A percentile compares a stretch with the other conserved stretches of the same genome.
phyloP scores from a whole-genome alignment of 257 asterid genomes.

The Galeopsis tetrahit region DNA sequence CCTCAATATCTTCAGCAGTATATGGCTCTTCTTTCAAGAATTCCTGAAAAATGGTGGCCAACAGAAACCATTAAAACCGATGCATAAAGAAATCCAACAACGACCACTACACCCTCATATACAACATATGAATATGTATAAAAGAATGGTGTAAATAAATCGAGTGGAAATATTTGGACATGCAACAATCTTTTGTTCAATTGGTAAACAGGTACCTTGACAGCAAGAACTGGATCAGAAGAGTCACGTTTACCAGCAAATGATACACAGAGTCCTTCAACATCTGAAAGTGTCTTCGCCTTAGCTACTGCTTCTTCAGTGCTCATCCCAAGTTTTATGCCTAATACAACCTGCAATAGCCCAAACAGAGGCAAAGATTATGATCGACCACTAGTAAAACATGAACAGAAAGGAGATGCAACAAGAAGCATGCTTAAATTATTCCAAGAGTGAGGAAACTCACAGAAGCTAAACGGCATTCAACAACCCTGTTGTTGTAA shows the following conservation, averaged over 20 bases:
- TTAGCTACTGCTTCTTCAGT: constrained; percentile 68
- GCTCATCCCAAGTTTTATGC: constrained; percentile 81
- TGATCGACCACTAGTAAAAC: constrained; percentile 12
- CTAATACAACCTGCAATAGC: constrained; percentile 72
- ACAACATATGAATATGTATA: not conserved
- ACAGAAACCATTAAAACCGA: not conserved
- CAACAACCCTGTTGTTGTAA: constrained; percentile 94
- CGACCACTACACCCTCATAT: not conserved
- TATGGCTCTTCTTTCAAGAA: constrained; percentile 78
- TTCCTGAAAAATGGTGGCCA: constrained; percentile 52
- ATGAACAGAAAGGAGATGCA: constrained; percentile 7
- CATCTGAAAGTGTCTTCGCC: constrained; percentile 89
- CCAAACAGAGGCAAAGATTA: not conserved
- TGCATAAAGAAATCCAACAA: not conserved
- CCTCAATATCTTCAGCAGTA: constrained; percentile 72
- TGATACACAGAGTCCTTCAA: constrained; percentile 75
- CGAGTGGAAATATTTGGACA: not conserved
- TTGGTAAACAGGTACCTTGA: constrained; percentile 56
- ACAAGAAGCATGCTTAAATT: not conserved
- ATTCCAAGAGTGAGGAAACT: constrained; percentile 35
- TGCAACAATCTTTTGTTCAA: not conserved
- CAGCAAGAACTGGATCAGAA: constrained; percentile 85
- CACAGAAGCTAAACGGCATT: constrained; percentile 93
- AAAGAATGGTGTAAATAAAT: not conserved
- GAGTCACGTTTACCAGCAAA: constrained; percentile 72